These are phyloP conservation scores for Phytomonas serpens DNA, from an alignment of 208 protist genomes.

Conservation along the genomic window DNA sequence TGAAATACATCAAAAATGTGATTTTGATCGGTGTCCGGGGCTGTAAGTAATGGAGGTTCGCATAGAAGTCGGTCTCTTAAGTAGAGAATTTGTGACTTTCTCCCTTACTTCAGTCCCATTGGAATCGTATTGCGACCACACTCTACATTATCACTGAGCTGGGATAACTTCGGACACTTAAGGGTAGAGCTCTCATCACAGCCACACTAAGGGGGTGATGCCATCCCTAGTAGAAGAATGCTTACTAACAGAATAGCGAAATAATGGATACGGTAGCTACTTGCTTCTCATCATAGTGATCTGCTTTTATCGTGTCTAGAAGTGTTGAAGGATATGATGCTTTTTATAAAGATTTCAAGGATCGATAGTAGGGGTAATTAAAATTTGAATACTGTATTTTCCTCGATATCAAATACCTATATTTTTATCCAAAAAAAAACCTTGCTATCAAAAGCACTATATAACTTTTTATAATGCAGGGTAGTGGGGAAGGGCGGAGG, in stretches of 20 bases:
- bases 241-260: not conserved
- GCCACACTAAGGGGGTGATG: not conserved
- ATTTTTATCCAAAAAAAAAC: not conserved
- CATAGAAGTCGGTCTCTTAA: not conserved
- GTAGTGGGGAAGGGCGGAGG: too few relatives aligned
- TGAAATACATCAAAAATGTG: not conserved
- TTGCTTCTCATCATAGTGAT: not conserved
- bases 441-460: not conserved
- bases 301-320: not conserved
- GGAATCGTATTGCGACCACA: not conserved
- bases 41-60: not conserved
- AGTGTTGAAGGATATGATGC: not conserved
- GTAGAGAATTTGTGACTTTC: not conserved
- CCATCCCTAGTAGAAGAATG: not conserved
- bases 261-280: not conserved
- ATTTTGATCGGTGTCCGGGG: not conserved
- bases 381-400: not conserved
- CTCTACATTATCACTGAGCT: not conserved
- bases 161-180: not conserved
- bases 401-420: not conserved
- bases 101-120: not conserved
- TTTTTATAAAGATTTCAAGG: not conserved
- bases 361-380: not conserved
- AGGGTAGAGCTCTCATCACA: not conserved
- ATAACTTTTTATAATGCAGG: not conserved